Evolutionary conservation across 352 stramenopile species (phyloP).

Genomic region (Globisporangium rhizosaccharum): DNA sequence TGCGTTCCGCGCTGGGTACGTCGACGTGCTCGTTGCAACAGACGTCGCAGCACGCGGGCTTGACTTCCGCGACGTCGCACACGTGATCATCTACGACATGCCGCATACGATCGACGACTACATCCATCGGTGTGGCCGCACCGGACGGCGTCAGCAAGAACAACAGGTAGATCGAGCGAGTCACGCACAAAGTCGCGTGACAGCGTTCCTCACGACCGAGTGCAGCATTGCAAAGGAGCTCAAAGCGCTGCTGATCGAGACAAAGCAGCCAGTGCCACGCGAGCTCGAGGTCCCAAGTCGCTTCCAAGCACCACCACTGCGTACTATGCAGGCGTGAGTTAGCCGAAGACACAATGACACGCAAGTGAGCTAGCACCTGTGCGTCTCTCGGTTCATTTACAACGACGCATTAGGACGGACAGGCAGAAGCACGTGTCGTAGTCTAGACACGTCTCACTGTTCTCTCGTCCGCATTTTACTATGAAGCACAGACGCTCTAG

Average conservation of each 20-base stretch:
- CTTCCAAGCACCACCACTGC: slow-evolving; percentile 18
- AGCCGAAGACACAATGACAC: background rate
- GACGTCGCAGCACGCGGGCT: slow-evolving; percentile 87
- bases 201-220: slow-evolving; percentile 49
- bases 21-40: slow-evolving; percentile 88
- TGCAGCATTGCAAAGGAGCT: slow-evolving; percentile 51
- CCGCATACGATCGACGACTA: slow-evolving; percentile 89
- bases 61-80: slow-evolving; percentile 81
- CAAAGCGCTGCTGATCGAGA: slow-evolving; percentile 36
- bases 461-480: too few relatives aligned
- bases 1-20: slow-evolving; percentile 40
- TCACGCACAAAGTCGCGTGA: slow-evolving; percentile 23
- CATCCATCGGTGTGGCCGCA: slow-evolving; percentile 85
- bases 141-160: slow-evolving; percentile 40
- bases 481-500: too few relatives aligned
- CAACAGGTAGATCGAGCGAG: background rate
- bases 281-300: slow-evolving; percentile 39
- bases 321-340: background rate
- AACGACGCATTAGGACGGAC: too few relatives aligned
- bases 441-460: too few relatives aligned
- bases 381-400: too few relatives aligned
- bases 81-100: slow-evolving; percentile 89
- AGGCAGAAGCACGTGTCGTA: too few relatives aligned
- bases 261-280: slow-evolving; percentile 35
- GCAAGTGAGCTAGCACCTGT: too few relatives aligned